phyloP scores from a whole-genome alignment of 192 early-diverging fungal genomes.

The Backusella tuberculispora region DNA sequence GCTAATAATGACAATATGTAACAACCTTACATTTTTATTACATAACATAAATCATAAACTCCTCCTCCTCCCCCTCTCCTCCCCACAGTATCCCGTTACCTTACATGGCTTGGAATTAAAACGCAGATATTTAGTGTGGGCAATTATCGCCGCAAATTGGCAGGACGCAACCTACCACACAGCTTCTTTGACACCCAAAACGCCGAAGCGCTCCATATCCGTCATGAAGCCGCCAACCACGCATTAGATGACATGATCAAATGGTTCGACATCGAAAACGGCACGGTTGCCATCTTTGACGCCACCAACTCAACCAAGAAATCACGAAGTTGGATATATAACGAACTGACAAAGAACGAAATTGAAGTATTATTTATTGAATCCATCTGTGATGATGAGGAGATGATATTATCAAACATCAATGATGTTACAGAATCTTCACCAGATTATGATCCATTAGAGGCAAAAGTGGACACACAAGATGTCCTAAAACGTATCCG shows the following conservation, averaged over 20 bases:
- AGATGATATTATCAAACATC: slow-evolving; percentile 86
- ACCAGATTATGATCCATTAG: slow-evolving; percentile 89
- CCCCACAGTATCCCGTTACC: slow-evolving; percentile 81
- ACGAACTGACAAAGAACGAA: slow-evolving; percentile 67
- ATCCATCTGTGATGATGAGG: slow-evolving; percentile 86
- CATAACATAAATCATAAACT: no score
- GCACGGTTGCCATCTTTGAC: slow-evolving; percentile 93
- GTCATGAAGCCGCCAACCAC: slow-evolving; percentile 79
- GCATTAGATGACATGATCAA: slow-evolving; percentile 90
- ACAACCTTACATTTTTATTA: no score
- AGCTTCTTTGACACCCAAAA: slow-evolving; percentile 92
- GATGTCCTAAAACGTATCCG: slow-evolving; percentile 79
- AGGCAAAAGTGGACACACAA: slow-evolving; percentile 70
- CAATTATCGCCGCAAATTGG: slow-evolving; percentile 89
- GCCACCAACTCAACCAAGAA: slow-evolving; percentile 93
- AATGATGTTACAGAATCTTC: slow-evolving; percentile 90
- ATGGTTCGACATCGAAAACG: slow-evolving; percentile 84
- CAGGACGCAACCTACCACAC: slow-evolving; percentile 77
- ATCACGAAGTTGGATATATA: slow-evolving; percentile 73
- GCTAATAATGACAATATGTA: neutral
- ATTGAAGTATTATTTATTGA: slow-evolving; percentile 96
- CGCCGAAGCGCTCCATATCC: slow-evolving; percentile 65
- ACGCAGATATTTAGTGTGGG: slow-evolving; percentile 97
- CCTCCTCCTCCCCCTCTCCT: no score
- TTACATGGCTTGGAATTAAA: slow-evolving; percentile 93